Base-by-base conservation (phyloP, 306 rosid species). In the Morella rubra region DNA sequence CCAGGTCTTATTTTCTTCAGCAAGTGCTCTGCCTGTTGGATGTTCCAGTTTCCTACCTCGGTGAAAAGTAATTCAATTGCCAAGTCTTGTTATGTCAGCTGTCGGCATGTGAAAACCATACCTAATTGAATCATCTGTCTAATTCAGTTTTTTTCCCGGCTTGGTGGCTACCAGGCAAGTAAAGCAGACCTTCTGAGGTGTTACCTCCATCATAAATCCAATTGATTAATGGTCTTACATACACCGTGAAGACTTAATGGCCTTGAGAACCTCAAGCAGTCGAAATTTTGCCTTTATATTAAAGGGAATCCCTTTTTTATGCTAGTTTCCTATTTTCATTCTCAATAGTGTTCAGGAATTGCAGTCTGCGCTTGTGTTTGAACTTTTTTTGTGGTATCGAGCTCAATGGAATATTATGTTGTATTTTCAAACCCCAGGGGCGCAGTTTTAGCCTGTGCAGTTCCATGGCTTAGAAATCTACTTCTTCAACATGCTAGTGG, bases 401-500 rank as follows among this genome's bases (percentile, higher is more conserved):
- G 50, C 19, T 40, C 49, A 40, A 72, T 41, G n/a, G 52, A 45
- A 41, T 51, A 10, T 18, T 20, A 5, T 19, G 24, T 8, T 78
- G 27, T 52, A 16, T 68, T 58, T 72, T 45, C 16, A 24, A 32
- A 3, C 40, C 77, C 19, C 59, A 89, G 90, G 81, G 97, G 98
- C 72, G 93, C 97, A 71, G 85, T 89, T 82, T 84, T 93, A 89
- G 91, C 82, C 44, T 88, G 93, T 67, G 90, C 93, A 20, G 87
- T 91, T 84, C 92, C 96, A 40, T 91, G 97, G 97, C 79, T 91
- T 49, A 86, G 86, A 76, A 81, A 83, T 79, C 84, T 93, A 20
- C 93, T 88, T 71, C 87, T 93, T 67, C 90, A 88, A 59, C 98
- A 93, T 76, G 84, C 97, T 27, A 91, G 90, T 66, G 89, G 85